Evolutionary conservation across 2,329 filamentous ascomycete genomes (phyloP), one percentile per base, ranked within the genome.

Genomic region (Akanthomyces uredinophilus): DNA sequence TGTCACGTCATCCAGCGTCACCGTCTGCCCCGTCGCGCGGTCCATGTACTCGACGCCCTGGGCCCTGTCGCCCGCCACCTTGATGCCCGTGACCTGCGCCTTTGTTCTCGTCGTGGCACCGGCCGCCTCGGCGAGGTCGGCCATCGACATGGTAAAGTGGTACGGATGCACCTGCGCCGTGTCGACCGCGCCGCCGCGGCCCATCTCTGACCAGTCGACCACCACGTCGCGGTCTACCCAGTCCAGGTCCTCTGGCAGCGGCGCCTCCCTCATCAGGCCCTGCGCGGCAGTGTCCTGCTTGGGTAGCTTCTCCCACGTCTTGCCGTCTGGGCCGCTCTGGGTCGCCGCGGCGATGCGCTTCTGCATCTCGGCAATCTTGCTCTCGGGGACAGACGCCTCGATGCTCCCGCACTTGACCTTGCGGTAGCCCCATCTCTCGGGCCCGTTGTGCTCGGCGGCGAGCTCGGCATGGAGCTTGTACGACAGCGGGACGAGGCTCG

Each of bases 101-200:
- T 87, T 87, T 49, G 88, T 80, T 35, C 85, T 79, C 59, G 97
- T 81, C 24, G 87, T 83, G 66, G 83, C 86, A 2, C 90, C 90
- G 29, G 81, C 83, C 57, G 90, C 84, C 61, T 83, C 77, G 0
- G 94, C 92, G 14, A 97, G 81, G 47, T 85, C 79, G 5, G 90
- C 91, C 74, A 98, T 96, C 18, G 87, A 82, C 0, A 86, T 94
- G 0, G 95, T 98, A 71, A 99, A 98, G 50, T 92, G 87, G 65
- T 88, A 90, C 0, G 95, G 95, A 70, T 99, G 94, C 3, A 98
- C 94, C 75, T 99, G 95, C 0, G 95, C 91, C 1, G 95, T 98
- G 64, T 92, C 90, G 1, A 82, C 83, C 0, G 87, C 85, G 3
- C 86, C 87, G 2, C 78, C 77, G 1, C 71, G 67, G 27, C 91